Evolutionary conservation across 2,329 filamentous ascomycete genomes (phyloP).

Genomic region (Juglanconis juglandina): DNA sequence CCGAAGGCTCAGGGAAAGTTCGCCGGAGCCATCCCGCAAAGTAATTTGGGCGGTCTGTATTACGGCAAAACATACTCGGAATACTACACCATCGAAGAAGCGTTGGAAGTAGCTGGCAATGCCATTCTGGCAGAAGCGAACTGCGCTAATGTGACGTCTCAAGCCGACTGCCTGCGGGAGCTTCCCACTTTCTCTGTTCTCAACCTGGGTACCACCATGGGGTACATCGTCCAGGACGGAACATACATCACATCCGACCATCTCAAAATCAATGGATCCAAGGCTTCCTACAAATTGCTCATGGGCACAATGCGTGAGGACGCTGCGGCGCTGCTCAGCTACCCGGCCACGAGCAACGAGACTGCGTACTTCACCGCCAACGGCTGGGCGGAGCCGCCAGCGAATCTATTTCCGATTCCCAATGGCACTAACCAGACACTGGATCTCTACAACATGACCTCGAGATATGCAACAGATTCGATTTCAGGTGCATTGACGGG

Average conservation of each 20-base stretch:
- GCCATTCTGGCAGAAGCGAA: constrained; percentile 49
- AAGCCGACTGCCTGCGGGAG: constrained; percentile 51
- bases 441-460: constrained; percentile 53
- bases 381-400: constrained; percentile 30
- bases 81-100: constrained; percentile 55
- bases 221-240: constrained; percentile 57
- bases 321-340: constrained; percentile 51
- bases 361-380: constrained; percentile 31
- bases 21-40: constrained; percentile 41
- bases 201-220: constrained; percentile 37
- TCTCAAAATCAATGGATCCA: constrained; percentile 42
- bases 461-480: constrained; percentile 54
- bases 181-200: constrained; percentile 41
- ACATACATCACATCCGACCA: constrained; percentile 47
- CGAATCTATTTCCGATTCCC: constrained; percentile 48
- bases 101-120: constrained; percentile 45
- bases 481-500: constrained; percentile 59
- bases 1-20: constrained; percentile 46
- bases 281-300: constrained; percentile 50
- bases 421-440: constrained; percentile 43
- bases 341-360: constrained; percentile 35
- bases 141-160: constrained; percentile 46
- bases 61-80: constrained; percentile 57
- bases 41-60: constrained; percentile 40
- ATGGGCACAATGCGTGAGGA: constrained; percentile 55